These are phyloP conservation scores for Rhazya stricta DNA, from an alignment of 257 asterid genomes.

Conservation along the genomic window DNA sequence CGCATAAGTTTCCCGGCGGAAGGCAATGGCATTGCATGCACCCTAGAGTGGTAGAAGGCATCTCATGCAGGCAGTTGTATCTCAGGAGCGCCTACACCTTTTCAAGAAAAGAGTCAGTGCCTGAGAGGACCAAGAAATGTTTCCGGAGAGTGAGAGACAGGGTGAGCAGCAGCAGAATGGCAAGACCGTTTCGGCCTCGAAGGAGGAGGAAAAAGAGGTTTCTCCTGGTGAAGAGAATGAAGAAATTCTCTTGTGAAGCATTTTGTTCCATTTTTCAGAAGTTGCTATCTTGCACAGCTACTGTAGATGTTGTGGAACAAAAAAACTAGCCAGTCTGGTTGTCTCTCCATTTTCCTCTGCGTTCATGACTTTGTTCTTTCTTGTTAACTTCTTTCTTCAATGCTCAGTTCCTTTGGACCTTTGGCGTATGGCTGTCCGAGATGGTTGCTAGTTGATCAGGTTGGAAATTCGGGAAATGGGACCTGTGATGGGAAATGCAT, in stretches of 20 bases:
- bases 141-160: constrained; percentile 41
- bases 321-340: background rate
- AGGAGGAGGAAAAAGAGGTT: constrained; percentile 17
- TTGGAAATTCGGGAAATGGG: background rate
- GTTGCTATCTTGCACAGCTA: constrained; percentile 47
- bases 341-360: too few relatives aligned
- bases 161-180: constrained; percentile 24
- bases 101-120: constrained; percentile 55
- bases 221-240: constrained; percentile 29
- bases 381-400: background rate
- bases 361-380: background rate
- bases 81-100: constrained; percentile 58
- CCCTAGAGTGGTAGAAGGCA: constrained; percentile 45
- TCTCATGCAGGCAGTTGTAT: constrained; percentile 60
- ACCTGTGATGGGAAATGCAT: too few relatives aligned
- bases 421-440: too few relatives aligned
- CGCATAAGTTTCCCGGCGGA: constrained; percentile 26
- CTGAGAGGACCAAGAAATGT: constrained; percentile 53
- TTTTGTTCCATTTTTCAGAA: constrained; percentile 39
- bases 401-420: background rate
- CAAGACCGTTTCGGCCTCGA: constrained; percentile 10
- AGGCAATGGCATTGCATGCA: constrained; percentile 31
- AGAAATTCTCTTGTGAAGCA: constrained; percentile 42
- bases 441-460: background rate
- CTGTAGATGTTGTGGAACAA: constrained; percentile 45